A percentile compares a stretch with the other conserved stretches of the same genome.
Evolutionary conservation across 139 green algal species (phyloP).

Genomic region (Spirogloea muscicola): DNA sequence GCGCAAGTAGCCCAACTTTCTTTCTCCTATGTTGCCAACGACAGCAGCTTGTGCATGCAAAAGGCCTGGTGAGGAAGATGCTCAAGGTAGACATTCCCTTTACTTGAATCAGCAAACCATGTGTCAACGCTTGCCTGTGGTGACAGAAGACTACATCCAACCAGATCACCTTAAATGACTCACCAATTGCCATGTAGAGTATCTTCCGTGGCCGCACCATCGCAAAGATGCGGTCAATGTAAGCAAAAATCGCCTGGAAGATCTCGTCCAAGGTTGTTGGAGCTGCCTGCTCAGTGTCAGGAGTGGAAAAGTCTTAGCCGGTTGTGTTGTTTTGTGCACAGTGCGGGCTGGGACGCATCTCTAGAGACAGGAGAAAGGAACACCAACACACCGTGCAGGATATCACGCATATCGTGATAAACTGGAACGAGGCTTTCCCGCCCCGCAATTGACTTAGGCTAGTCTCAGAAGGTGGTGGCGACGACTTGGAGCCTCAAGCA

Average conservation of each 20-base stretch:
- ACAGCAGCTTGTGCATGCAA: neutral
- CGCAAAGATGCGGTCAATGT: constrained; percentile 96
- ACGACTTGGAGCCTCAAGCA: no score
- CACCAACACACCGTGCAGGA: no score
- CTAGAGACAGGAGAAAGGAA: no score
- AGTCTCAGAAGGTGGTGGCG: no score
- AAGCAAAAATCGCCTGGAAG: constrained; percentile 98
- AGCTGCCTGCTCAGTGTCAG: constrained; percentile 64
- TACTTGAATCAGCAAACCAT: no score
- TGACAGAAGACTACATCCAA: neutral
- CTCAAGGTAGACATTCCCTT: neutral
- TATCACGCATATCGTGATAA: no score
- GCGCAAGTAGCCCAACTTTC: neutral
- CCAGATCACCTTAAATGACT: neutral
- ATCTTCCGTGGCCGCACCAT: constrained; percentile 94
- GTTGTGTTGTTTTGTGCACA: no score
- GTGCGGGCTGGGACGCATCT: no score
- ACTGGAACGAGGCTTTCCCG: no score
- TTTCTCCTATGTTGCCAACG: neutral
- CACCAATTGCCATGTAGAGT: constrained; percentile 98
- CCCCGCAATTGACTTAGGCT: no score
- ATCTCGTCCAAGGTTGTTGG: constrained; percentile 92
- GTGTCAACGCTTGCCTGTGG: neutral
- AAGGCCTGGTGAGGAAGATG: neutral
- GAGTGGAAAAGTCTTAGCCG: no score